phyloP scores from a whole-genome alignment of 2,329 filamentous ascomycete species.

The Didymosphaeria variabile region DNA sequence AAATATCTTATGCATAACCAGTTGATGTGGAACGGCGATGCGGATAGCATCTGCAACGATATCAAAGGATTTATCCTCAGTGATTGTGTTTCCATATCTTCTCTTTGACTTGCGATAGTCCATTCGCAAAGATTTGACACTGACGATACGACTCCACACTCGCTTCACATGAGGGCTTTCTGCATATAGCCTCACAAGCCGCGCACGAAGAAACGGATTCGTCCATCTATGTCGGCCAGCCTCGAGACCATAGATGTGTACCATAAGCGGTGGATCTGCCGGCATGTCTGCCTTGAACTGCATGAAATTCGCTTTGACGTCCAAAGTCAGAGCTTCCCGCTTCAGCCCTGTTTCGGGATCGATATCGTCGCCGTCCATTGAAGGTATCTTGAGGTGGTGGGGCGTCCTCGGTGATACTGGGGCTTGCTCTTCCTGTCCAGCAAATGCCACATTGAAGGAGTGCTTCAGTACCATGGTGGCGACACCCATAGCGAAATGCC shows the following conservation, averaged over 20 bases:
- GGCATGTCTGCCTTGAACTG: constrained; percentile 92
- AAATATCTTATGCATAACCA: constrained; percentile 88
- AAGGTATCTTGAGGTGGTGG: constrained; percentile 43
- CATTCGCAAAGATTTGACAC: constrained; percentile 80
- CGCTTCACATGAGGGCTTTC: constrained; percentile 83
- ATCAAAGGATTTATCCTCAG: constrained; percentile 85
- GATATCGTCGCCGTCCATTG: constrained; percentile 39
- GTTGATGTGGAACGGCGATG: constrained; percentile 87
- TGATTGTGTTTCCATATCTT: constrained; percentile 68
- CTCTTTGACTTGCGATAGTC: constrained; percentile 81
- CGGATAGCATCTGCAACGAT: constrained; percentile 85
- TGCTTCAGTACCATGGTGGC: constrained; percentile 74
- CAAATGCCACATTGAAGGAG: constrained; percentile 47
- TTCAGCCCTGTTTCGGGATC: constrained; percentile 37
- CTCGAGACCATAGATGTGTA: constrained; percentile 86
- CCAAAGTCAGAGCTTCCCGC: constrained; percentile 78
- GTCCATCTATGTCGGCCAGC: constrained; percentile 88
- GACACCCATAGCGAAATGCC: constrained; percentile 88
- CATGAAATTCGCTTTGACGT: constrained; percentile 81
- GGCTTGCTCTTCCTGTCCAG: constrained; percentile 24
- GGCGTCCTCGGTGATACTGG: constrained; percentile 27
- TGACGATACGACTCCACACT: constrained; percentile 87
- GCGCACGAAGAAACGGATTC: constrained; percentile 79
- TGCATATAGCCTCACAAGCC: constrained; percentile 84
- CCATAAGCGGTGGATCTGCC: constrained; percentile 86